These are phyloP conservation scores for Aspergillus ostianus DNA, from an alignment of 495 filamentous ascomycete genomes.

Conservation along the genomic window DNA sequence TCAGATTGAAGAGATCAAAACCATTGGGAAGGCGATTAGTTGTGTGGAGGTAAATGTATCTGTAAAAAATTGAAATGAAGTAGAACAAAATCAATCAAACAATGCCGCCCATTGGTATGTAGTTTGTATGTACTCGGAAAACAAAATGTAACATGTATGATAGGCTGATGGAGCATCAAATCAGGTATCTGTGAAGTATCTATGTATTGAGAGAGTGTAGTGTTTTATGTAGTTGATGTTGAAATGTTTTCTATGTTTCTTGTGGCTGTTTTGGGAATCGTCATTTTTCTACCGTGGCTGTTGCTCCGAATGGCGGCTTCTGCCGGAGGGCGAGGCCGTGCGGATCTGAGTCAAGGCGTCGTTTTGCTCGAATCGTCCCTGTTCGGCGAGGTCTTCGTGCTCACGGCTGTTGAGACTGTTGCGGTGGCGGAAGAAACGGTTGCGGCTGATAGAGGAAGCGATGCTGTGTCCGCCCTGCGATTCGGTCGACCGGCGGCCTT, in stretches of 20 bases:
- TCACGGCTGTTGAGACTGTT: constrained; percentile 27
- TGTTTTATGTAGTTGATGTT: background rate
- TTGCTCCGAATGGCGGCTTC: background rate
- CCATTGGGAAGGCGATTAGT: no score
- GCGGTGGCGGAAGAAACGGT: constrained; percentile 41
- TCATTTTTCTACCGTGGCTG: background rate
- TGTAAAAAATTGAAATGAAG: no score
- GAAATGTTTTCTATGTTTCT: background rate
- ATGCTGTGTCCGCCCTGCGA: constrained; percentile 32
- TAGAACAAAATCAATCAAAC: no score
- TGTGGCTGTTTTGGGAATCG: background rate
- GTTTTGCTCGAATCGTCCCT: constrained; percentile 24
- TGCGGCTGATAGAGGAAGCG: constrained; percentile 28
- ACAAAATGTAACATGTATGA: background rate
- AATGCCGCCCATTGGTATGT: no score
- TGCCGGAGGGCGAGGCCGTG: constrained; percentile 8
- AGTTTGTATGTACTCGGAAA: background rate
- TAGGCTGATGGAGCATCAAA: background rate
- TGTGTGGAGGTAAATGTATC: no score
- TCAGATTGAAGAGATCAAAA: no score
- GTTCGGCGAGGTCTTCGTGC: constrained; percentile 33
- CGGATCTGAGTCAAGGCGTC: constrained; percentile 4
- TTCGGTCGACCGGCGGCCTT: constrained; percentile 34
- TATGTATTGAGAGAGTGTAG: background rate
- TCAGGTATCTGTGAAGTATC: background rate